Conservation (phyloP, 2,329 filamentous ascomycete species). For the Cercospora sojina region DNA sequence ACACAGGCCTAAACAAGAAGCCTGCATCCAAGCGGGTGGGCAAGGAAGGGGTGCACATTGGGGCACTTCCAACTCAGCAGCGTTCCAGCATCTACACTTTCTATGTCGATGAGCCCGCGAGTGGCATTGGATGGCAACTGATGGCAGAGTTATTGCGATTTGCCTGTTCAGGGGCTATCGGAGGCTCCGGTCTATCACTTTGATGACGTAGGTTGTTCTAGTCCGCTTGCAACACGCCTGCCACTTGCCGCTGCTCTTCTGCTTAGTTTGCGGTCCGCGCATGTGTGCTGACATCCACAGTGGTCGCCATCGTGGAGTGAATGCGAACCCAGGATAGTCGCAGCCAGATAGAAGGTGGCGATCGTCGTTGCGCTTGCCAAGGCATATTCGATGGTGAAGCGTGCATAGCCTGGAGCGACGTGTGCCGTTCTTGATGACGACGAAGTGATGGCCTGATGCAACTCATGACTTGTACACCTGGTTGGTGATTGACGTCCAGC, state of each 20-base stretch:
- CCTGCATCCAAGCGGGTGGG: not conserved
- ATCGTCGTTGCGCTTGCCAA: not conserved
- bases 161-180: not conserved
- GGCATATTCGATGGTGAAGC: not conserved
- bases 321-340: not conserved
- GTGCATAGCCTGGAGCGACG: not conserved
- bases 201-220: not conserved
- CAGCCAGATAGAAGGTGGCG: not conserved
- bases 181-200: not conserved
- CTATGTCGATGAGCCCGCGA: not conserved
- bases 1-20: not conserved
- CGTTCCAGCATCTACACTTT: not conserved
- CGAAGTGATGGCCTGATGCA: not conserved
- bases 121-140: not conserved
- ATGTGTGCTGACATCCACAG: not conserved
- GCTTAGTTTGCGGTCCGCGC: not conserved
- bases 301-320: not conserved
- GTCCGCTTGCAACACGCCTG: not conserved
- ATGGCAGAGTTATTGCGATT: not conserved
- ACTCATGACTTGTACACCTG: slow-evolving; percentile 8
- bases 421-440: not conserved
- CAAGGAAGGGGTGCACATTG: not conserved
- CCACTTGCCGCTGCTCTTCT: not conserved
- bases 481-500: slow-evolving; percentile 8
- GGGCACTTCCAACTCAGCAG: not conserved